Evolutionary conservation across 2,329 filamentous ascomycete species (phyloP).

Genomic region (Cercospora citrullina): DNA sequence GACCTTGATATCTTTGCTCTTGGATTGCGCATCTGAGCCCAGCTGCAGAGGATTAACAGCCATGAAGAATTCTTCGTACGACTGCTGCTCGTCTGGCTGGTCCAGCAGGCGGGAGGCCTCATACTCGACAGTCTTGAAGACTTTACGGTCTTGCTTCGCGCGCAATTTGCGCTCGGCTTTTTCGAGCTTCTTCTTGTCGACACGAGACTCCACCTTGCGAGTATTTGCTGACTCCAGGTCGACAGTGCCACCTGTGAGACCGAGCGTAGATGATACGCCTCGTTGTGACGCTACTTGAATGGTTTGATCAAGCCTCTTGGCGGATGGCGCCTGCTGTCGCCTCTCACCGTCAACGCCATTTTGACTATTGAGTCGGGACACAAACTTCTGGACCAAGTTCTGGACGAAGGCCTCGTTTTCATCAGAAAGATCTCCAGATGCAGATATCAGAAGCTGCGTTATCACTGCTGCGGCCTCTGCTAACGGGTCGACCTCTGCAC

Average conservation of each 20-base stretch:
- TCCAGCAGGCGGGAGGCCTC: slow-evolving; percentile 89
- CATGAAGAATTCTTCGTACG: slow-evolving; percentile 99
- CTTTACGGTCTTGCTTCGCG: slow-evolving; percentile 97
- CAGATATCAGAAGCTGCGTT: slow-evolving; percentile 86
- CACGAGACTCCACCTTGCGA: slow-evolving; percentile 93
- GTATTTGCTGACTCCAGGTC: slow-evolving; percentile 92
- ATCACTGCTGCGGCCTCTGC: slow-evolving; percentile 80
- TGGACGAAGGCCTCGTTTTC: slow-evolving; percentile 76
- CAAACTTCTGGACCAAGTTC: slow-evolving; percentile 85
- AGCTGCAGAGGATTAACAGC: slow-evolving; percentile 94
- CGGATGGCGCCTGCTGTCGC: slow-evolving; percentile 69
- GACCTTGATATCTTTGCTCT: slow-evolving; percentile 99
- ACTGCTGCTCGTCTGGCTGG: slow-evolving; percentile 77
- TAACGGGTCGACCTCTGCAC: slow-evolving; percentile 75
- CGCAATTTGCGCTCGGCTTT: slow-evolving; percentile 98
- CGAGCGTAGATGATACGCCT: slow-evolving; percentile 94
- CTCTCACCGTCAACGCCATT: slow-evolving; percentile 68
- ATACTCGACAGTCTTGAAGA: slow-evolving; percentile 97
- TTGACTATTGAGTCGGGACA: slow-evolving; percentile 72
- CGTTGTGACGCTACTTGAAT: slow-evolving; percentile 91
- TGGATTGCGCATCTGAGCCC: slow-evolving; percentile 65
- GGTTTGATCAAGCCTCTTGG: slow-evolving; percentile 86
- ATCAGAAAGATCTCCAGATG: slow-evolving; percentile 76
- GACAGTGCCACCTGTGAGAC: slow-evolving; percentile 77
- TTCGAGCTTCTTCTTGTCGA: slow-evolving; percentile 98